Base-by-base conservation (phyloP, 2,329 filamentous ascomycete genomes). In the Cordyceps pruinosa region DNA sequence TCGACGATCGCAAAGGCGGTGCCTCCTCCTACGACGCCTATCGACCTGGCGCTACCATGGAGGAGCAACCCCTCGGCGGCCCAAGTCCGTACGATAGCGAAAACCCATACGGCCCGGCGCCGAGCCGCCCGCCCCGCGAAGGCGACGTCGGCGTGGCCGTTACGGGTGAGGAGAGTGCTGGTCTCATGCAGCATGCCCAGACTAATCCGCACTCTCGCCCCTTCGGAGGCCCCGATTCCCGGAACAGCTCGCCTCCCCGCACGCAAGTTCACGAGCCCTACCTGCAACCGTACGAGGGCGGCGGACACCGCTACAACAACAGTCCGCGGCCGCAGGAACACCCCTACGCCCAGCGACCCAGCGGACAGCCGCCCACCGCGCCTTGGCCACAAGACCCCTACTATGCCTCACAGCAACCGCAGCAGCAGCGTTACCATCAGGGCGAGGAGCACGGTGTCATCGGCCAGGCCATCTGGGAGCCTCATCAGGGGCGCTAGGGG, bases 101-200 rank as follows among this genome's bases (percentile, higher is more conserved):
- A 30, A 64, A 74, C 59, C 74, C 73, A 60, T 70, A 73, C 47
- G 66, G 69, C 42, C 70, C 8, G 15, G 15, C 57, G 66, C 58
- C 64, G 61, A 17, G 68, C 67, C 54, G 67, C 65, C 57, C 48
- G 66, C 37, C 62, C 61, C 37, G 53, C 52, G 21, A 56, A 61
- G 32, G 60, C 62, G 17, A 58, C 6, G 45, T 41, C 34, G 44
- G 62, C 57, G 53, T 66, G 19, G 32, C 59, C 57, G 37, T 64
- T 57, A 35, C 30, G 17, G 60, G 61, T 26, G 72, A 74, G 21
- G 74, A 80, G 65, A 73, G 69, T 34, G 70, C 69, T 4, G 76
- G 75, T 2, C 70, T 80, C 32, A 75, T 78, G 57, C 72, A 73
- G 2, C 56, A 70, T 48, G 68, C 68, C 2, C 69, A 70, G 60